Percentiles rank a stretch among this genome's conserved stretches.
phyloP scores from a whole-genome alignment of 257 asterid species.

The Solanum infundibuliforme region DNA sequence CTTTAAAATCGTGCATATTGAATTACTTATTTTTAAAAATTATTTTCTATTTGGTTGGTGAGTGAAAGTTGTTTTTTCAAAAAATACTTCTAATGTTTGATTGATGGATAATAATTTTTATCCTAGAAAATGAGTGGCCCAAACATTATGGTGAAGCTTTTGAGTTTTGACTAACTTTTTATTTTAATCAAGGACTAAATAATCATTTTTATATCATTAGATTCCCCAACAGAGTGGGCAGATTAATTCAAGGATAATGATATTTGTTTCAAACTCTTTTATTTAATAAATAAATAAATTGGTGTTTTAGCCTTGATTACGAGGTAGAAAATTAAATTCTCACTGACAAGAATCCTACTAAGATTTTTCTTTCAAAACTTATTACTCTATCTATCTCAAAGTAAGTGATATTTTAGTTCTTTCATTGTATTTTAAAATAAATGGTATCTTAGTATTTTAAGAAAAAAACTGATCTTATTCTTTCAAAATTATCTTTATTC shows the following conservation, averaged over 20 bases:
- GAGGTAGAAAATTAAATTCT: not conserved
- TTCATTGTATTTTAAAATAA: not conserved
- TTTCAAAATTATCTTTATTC: not conserved
- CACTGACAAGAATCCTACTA: not conserved
- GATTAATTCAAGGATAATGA: not conserved
- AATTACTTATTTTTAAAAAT: not conserved
- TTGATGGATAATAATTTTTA: not conserved
- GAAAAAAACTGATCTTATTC: not conserved
- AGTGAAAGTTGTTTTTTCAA: not conserved
- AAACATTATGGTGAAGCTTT: not conserved
- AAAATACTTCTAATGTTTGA: not conserved
- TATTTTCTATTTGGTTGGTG: not conserved
- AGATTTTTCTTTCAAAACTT: too few species aligned
- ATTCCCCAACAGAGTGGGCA: not conserved
- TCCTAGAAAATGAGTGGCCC: not conserved
- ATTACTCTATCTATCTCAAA: not conserved
- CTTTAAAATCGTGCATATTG: not conserved
- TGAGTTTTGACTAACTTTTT: not conserved
- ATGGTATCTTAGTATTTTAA: too few species aligned
- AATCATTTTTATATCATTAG: not conserved
- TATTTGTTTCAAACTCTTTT: not conserved
- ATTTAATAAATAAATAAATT: not conserved
- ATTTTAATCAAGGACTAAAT: not conserved
- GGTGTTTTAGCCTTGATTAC: not conserved
- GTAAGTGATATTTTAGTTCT: not conserved